These are phyloP conservation scores for Benincasa hispida DNA, from an alignment of 306 rosid genomes.

Conservation along the genomic window DNA sequence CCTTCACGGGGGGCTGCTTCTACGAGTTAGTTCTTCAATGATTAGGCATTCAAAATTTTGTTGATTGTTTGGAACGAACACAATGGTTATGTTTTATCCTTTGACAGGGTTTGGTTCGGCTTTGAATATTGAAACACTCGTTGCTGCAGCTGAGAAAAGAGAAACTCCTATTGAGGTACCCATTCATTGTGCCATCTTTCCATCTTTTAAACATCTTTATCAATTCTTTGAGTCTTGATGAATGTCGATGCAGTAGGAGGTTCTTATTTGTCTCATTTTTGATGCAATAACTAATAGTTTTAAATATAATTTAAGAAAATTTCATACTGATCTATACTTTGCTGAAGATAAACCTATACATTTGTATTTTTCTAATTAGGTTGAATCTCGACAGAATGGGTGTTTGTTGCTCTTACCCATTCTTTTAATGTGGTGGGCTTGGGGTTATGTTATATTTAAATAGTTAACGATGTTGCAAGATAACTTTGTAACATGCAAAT, in stretches of 20 bases:
- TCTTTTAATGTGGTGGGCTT: neutral
- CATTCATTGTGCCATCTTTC: neutral
- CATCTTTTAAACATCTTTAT: neutral
- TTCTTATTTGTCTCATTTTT: neutral
- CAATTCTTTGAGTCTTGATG: neutral
- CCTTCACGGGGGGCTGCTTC: slow-evolving; percentile 59
- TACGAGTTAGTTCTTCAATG: slow-evolving; percentile 37
- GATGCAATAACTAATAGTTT: neutral
- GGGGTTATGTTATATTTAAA: neutral
- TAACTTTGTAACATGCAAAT: neutral
- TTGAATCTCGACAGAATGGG: neutral
- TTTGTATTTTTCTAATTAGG: neutral
- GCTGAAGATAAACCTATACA: neutral
- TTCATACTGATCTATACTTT: neutral
- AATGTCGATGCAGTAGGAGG: neutral
- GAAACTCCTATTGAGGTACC: slow-evolving; percentile 86
- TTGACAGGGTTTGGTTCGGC: slow-evolving; percentile 89
- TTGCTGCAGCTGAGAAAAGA: slow-evolving; percentile 97
- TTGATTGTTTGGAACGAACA: slow-evolving; percentile 11
- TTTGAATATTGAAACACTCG: slow-evolving; percentile 87
- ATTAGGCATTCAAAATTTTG: slow-evolving; percentile 3
- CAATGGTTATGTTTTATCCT: slow-evolving; percentile 3
- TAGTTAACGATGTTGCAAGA: neutral
- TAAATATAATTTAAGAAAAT: neutral
- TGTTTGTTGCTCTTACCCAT: neutral